Percentiles rank a stretch among this genome's conserved stretches.
phyloP scores from a whole-genome alignment of 2,329 filamentous ascomycete species.

The Bipolaris oryzae region DNA sequence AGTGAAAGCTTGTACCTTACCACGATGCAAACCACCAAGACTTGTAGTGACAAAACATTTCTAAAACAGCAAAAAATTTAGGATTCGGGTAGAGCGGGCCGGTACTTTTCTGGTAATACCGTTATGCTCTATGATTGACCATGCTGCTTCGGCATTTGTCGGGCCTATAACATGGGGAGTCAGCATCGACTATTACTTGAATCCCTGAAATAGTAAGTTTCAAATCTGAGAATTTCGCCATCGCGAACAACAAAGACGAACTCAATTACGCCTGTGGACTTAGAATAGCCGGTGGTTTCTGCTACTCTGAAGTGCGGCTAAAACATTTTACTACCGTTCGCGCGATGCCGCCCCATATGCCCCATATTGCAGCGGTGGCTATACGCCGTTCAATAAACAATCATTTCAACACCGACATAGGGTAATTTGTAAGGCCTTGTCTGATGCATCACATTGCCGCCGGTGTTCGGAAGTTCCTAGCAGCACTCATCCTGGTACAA shows the following conservation, averaged over 20 bases:
- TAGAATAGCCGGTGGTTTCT: conserved; percentile 37
- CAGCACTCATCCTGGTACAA: conserved; percentile 5
- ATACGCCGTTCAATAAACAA: conserved; percentile 23
- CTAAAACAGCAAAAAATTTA: background rate
- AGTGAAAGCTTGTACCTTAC: conserved; percentile 13
- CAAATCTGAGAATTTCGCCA: conserved; percentile 7
- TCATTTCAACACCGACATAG: conserved; percentile 3
- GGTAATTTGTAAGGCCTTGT: conserved; percentile 21
- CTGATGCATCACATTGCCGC: conserved; percentile 14
- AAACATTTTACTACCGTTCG: conserved; percentile 2
- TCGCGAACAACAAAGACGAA: background rate
- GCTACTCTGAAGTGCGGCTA: conserved; percentile 11
- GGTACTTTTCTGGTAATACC: background rate
- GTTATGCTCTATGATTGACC: background rate
- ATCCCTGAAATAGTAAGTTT: conserved; percentile 7
- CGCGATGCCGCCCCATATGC: background rate
- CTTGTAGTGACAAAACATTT: background rate
- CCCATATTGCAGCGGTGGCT: conserved; percentile 36
- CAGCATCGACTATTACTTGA: background rate
- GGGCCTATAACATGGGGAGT: conserved; percentile 8
- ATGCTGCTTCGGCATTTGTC: conserved; percentile 1
- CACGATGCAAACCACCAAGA: background rate
- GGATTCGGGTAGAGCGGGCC: background rate
- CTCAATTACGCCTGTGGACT: conserved; percentile 8
- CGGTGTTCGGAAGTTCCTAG: background rate